Percentiles rank a stretch among this genome's conserved stretches.
Conservation (phyloP, 768 basidiomycete genomes). For the Lentinula sp. region DNA sequence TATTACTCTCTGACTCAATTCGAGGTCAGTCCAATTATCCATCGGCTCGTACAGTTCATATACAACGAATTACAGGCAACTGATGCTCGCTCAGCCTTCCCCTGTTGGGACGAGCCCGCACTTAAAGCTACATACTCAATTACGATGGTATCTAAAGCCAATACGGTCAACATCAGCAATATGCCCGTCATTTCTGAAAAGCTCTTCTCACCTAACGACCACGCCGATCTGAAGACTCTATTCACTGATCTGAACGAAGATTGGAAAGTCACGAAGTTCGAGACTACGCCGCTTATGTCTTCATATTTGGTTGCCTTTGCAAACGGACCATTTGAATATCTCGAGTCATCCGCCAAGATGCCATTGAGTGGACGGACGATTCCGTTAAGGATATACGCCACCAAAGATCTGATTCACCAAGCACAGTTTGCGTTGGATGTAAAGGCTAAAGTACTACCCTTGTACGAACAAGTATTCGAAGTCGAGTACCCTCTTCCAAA, state of each 20-base stretch:
- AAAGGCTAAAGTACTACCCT: conserved; percentile 52
- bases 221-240: conserved; percentile 16
- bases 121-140: conserved; percentile 62
- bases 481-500: conserved; percentile 75
- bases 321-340: conserved; percentile 53
- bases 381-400: conserved; percentile 64
- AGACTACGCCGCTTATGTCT: conserved; percentile 61
- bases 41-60: not conserved
- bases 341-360: conserved; percentile 56
- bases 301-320: conserved; percentile 68
- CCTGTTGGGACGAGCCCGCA: conserved; percentile 71
- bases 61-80: conserved; percentile 53
- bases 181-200: conserved; percentile 49
- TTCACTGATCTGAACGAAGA: conserved; percentile 21
- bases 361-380: conserved; percentile 51
- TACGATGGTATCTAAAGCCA: conserved; percentile 49
- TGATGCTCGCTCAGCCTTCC: conserved; percentile 73
- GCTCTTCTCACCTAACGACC: conserved; percentile 17
- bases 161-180: conserved; percentile 59
- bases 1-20: conserved; percentile 86
- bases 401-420: conserved; percentile 54
- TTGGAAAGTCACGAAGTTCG: conserved; percentile 63
- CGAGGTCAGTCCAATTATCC: conserved; percentile 37
- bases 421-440: conserved; percentile 63
- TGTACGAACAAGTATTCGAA: conserved; percentile 70